phyloP scores from a whole-genome alignment of 495 filamentous ascomycete species.

The Penicillium flavigenum region DNA sequence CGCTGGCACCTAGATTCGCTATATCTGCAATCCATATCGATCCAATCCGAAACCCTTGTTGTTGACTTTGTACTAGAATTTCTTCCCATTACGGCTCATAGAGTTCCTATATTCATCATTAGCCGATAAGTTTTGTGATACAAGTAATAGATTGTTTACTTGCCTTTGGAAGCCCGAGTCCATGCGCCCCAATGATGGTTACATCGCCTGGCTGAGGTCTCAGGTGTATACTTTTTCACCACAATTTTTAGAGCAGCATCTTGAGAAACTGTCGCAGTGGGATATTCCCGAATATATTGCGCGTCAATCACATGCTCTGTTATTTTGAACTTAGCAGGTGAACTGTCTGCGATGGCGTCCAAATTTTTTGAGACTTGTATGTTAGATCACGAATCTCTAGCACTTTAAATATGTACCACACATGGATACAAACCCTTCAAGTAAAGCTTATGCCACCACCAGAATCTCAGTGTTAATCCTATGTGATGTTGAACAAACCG shows the following conservation, averaged over 20 bases:
- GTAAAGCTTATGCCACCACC: too few relatives aligned
- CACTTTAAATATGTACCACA: too few relatives aligned
- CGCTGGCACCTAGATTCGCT: conserved; percentile 66
- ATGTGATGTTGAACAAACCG: too few relatives aligned
- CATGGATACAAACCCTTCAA: too few relatives aligned
- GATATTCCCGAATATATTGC: conserved; percentile 64
- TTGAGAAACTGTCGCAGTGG: conserved; percentile 49
- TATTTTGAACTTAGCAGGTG: conserved; percentile 12
- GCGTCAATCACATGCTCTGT: conserved; percentile 53
- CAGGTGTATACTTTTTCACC: conserved; percentile 69
- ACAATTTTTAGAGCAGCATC: conserved; percentile 48
- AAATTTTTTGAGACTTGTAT: too few relatives aligned
- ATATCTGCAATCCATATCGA: conserved; percentile 74
- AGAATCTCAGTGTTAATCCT: too few relatives aligned
- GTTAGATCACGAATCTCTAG: too few relatives aligned
- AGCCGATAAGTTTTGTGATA: not conserved
- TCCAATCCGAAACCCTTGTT: conserved; percentile 54
- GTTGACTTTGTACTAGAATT: conserved; percentile 44
- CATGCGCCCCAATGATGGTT: conserved; percentile 67
- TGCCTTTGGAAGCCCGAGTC: conserved; percentile 49
- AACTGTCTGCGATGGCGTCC: too few relatives aligned
- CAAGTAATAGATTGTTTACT: not conserved
- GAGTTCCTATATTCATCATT: conserved; percentile 50
- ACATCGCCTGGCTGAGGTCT: conserved; percentile 59
- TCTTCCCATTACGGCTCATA: conserved; percentile 79